Base-by-base conservation (phyloP, 768 basidiomycete species). In the Asterophora lycoperdoides region DNA sequence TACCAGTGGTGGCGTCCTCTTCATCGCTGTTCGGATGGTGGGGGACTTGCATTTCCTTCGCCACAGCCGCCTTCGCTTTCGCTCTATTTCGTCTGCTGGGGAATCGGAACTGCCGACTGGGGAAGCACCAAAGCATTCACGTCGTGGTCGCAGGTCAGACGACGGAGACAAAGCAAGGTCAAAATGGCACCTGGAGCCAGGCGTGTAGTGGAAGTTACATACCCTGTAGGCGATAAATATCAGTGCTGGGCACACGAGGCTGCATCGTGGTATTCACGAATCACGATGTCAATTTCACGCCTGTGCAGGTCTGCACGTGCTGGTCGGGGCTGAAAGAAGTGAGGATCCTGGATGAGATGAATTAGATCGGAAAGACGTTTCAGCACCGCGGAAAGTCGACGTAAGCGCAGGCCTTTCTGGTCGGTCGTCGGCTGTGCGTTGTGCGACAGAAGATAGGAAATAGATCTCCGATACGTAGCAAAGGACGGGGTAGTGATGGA, bases 191-290 rank as follows among this genome's bases (percentile, higher is more conserved):
- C 23, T 23, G 23, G 6, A 6, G 23, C 23, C 23, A 23, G 52
- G 42, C 51, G 46, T 52, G 53, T 46, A 23, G 60, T 51, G 55
- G 54, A 53, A 55, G 56, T 48, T 57, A 55, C 59, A 55, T 37
- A 20, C 32, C 43, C 45, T 43, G 41, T 35, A 42, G 53, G 43
- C 37, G 48, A 49, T 44, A 54, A 56, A 64, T 60, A 58, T 51
- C 51, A 57, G 56, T 52, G 40, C 30, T 40, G 41, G 34, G 44
- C 46, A 61, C 70, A 72, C 65, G 70, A 70, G 68, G 70, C 68
- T 59, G 49, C 70, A 68, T 71, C 70, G 65, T 71, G 69, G 55
- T 23, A 23, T 23, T 23, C 23, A 23, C 23, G 58, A 51, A 50
- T 40, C 52, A 30, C 41, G 53, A 60, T 64, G 53, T 23, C 23